Evolutionary conservation across 129 eudicot species (phyloP).

Genomic region (Kitagawia praeruptora): DNA sequence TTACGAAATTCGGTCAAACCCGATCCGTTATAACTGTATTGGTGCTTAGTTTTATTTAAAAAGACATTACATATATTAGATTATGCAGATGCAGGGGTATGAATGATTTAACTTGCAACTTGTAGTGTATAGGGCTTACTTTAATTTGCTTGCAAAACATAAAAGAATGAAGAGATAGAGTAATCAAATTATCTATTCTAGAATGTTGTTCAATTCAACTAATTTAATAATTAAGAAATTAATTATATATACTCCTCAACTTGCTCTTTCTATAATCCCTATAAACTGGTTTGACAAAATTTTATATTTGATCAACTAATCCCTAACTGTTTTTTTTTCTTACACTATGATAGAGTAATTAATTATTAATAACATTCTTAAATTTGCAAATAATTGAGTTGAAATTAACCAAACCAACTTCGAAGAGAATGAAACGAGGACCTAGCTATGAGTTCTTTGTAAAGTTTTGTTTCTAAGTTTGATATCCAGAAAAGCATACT

Average conservation of each 20-base stretch:
- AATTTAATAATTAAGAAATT: neutral
- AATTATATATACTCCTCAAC: neutral
- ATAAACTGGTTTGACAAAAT: neutral
- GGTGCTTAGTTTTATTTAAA: too few species aligned
- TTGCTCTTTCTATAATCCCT: neutral
- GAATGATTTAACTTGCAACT: conserved; percentile 9
- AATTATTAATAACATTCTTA: neutral
- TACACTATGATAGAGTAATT: neutral
- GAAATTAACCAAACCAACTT: neutral
- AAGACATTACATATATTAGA: neutral
- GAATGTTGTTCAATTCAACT: neutral
- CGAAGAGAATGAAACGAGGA: neutral
- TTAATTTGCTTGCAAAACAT: neutral
- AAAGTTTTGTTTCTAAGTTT: neutral
- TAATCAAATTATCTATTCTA: neutral
- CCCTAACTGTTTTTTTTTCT: neutral
- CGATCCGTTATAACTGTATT: too few species aligned
- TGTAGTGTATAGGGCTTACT: neutral
- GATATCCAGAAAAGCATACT: neutral
- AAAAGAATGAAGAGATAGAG: neutral
- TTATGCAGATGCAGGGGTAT: neutral
- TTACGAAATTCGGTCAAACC: too few species aligned
- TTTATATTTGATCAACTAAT: neutral
- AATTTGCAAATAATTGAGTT: neutral
- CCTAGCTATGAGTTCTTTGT: neutral